Evolutionary conservation across 805 yeast species (phyloP), one percentile per base, ranked within the genome.

Genomic region (Kregervanrija fluxuum): DNA sequence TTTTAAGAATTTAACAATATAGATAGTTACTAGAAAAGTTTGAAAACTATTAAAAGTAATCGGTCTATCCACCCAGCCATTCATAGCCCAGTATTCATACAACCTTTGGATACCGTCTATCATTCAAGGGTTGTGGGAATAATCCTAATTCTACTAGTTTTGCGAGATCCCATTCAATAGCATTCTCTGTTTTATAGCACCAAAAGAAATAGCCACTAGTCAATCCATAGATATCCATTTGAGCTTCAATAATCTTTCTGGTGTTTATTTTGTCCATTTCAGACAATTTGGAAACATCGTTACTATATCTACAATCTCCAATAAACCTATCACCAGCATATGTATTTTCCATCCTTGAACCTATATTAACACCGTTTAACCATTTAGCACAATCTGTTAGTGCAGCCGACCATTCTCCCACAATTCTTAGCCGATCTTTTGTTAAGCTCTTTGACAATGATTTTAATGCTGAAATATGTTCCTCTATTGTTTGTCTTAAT

Each of bases 401-500:
- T 6, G 83, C 87, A 15, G 80, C 86, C 15, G 80, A 72, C 81
- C 82, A 82, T 61, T 82, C 88, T 3, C 88, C 86, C 35, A 79
- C 75, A 8, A 82, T 68, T 4, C 79, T 77, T 28, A 68, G 68
- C 35, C 64, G 59, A 42, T 71, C 71, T 35, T 66, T 15, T 12
- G 54, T 37, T n/a, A 74, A 59, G 42, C 64, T 62, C 13, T 54
- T 40, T 36, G 81, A n/a, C 65, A 71, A 73, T 6, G 49, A 44
- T 59, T 84, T 77, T 3, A 82, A 79, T 35, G 66, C 57, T 31
- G 60, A 54, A 40, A 91, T 56, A 56, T 85, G 95, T 35, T 77
- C 75, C 48, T 80, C 85, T 43, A 85, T 70, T 43, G 65, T 43
- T 52, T 77, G 67, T 37, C 66, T 53, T 45, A 88, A 69, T 65